Evolutionary conservation across 805 yeast species (phyloP).

Genomic region (Kodamaea sagamina): DNA sequence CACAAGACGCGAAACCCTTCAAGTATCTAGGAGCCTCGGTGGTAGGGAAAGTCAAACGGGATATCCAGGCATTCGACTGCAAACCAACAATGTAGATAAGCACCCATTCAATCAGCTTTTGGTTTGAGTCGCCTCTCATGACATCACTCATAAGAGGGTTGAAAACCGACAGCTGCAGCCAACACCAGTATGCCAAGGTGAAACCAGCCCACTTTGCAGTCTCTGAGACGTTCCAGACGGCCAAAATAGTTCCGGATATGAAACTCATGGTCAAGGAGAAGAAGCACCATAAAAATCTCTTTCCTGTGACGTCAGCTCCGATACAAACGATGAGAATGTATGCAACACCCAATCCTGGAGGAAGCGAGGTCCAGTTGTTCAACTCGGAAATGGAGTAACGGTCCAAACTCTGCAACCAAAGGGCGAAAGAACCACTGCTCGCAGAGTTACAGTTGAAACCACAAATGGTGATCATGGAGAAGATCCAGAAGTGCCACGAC

Average conservation of each 20-base stretch:
- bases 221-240: slow-evolving; percentile 26
- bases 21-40: slow-evolving; percentile 26
- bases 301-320: slow-evolving; percentile 51
- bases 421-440: slow-evolving; percentile 53
- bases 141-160: slow-evolving; percentile 27
- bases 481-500: slow-evolving; percentile 36
- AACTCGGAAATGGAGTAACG: slow-evolving; percentile 14
- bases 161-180: slow-evolving; percentile 26
- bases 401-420: slow-evolving; percentile 31
- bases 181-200: slow-evolving; percentile 25
- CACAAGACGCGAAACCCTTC: slow-evolving; percentile 31
- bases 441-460: slow-evolving; percentile 35
- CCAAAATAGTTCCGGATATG: slow-evolving; percentile 23
- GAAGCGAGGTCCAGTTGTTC: slow-evolving; percentile 54
- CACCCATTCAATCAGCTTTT: slow-evolving; percentile 24
- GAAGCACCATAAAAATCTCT: slow-evolving; percentile 21
- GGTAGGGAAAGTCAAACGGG: slow-evolving; percentile 23
- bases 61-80: slow-evolving; percentile 24
- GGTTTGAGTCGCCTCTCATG: slow-evolving; percentile 24
- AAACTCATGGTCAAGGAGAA: slow-evolving; percentile 24
- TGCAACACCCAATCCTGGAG: slow-evolving; percentile 61
- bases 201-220: slow-evolving; percentile 28
- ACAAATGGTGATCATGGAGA: slow-evolving; percentile 25
- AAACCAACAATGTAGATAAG: slow-evolving; percentile 18
- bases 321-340: slow-evolving; percentile 48